Conservation (phyloP, 129 eudicot species). For the Artemisia annua region DNA sequence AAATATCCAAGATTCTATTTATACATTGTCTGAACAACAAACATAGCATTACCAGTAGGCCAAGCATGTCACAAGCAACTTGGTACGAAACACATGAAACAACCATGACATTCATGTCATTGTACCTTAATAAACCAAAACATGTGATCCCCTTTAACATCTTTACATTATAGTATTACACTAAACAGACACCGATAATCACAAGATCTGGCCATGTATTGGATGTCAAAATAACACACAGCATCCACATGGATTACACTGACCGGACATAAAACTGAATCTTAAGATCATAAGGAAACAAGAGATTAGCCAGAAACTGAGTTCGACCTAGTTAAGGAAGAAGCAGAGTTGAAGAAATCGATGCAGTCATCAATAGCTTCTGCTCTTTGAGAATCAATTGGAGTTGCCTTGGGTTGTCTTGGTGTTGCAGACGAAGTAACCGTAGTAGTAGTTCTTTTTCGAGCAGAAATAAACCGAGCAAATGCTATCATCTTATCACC, state of each 20-base stretch:
- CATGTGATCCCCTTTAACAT: no score
- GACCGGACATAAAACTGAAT: slow-evolving; percentile 11
- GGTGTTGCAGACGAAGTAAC: slow-evolving; percentile 40
- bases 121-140: background rate
- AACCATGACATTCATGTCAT: background rate
- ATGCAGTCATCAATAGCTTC: slow-evolving; percentile 71
- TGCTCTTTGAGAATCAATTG: slow-evolving; percentile 55
- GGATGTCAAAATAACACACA: slow-evolving; percentile 2
- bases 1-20: no score
- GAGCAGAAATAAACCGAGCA: slow-evolving; percentile 18
- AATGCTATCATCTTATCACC: slow-evolving; percentile 39
- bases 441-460: slow-evolving; percentile 30
- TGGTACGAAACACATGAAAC: slow-evolving; percentile 12
- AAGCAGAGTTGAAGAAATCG: slow-evolving; percentile 59
- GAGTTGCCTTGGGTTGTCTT: slow-evolving; percentile 35
- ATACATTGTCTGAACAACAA: slow-evolving; percentile 9
- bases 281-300: slow-evolving; percentile 1
- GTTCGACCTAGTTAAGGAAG: slow-evolving; percentile 64
- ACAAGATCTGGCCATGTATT: slow-evolving; percentile 16
- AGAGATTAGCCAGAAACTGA: slow-evolving; percentile 39
- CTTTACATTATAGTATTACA: no score
- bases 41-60: background rate
- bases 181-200: background rate
- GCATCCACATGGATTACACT: slow-evolving; percentile 2
- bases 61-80: slow-evolving; percentile 8